Conservation (phyloP, 257 asterid genomes). For the Paulownia fortunei region DNA sequence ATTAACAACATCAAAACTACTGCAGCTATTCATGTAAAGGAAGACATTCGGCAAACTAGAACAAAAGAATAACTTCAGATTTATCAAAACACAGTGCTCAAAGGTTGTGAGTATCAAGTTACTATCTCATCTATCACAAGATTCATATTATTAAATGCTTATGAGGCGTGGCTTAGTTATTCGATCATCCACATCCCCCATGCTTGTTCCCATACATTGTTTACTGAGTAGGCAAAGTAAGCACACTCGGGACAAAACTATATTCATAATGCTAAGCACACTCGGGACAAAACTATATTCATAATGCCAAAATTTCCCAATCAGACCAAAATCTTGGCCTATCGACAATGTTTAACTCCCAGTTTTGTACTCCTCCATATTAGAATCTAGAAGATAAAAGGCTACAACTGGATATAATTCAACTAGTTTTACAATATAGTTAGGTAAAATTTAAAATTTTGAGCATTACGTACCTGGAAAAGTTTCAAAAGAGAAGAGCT, state of each 20-base stretch:
- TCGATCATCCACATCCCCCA: neutral
- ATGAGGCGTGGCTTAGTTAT: neutral
- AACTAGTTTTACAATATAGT: neutral
- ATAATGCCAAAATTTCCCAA: neutral
- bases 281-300: neutral
- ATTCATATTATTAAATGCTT: neutral
- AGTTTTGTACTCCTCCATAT: neutral
- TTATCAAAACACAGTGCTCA: constrained; percentile 7
- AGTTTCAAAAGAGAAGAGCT: constrained; percentile 62
- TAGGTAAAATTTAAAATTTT: neutral
- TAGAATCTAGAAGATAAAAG: neutral
- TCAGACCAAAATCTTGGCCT: constrained; percentile 10
- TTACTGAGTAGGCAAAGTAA: neutral
- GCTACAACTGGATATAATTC: neutral
- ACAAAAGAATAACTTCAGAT: neutral
- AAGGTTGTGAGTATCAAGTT: neutral
- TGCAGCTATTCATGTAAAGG: neutral
- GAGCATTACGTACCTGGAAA: constrained; percentile 56
- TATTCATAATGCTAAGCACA: too few species aligned
- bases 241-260: too few species aligned
- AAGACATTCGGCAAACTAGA: neutral
- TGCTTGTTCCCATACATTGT: neutral
- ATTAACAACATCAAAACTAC: neutral
- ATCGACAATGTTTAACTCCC: neutral
- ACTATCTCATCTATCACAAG: neutral